Percentiles rank a stretch among this genome's conserved stretches.
These are phyloP conservation scores for Spathaspora jeffriesii DNA, from an alignment of 1,139 yeast genomes.

Conservation along the genomic window DNA sequence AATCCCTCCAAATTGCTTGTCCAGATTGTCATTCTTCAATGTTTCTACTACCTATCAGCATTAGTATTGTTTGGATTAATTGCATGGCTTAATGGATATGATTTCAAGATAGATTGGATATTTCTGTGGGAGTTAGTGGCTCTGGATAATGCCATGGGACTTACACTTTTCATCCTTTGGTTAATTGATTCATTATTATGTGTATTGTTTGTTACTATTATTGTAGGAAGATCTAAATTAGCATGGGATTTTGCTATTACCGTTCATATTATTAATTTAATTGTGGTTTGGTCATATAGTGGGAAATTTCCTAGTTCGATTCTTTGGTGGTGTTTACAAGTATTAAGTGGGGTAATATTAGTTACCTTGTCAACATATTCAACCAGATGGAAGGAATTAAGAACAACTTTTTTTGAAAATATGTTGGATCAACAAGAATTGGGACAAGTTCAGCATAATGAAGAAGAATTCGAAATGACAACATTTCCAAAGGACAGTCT, in stretches of 20 bases:
- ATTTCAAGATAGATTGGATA: constrained; percentile 66
- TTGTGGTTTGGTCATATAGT: constrained; percentile 68
- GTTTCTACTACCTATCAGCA: constrained; percentile 69
- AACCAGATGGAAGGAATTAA: constrained; percentile 83
- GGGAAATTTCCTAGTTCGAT: constrained; percentile 67
- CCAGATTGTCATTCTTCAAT: constrained; percentile 65
- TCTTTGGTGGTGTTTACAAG: constrained; percentile 86
- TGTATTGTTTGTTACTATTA: constrained; percentile 79
- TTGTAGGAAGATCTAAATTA: constrained; percentile 88
- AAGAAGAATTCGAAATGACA: constrained; percentile 19
- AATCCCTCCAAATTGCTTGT: constrained; percentile 41
- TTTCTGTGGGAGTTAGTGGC: constrained; percentile 81
- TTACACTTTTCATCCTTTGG: constrained; percentile 76
- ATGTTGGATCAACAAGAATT: constrained; percentile 57
- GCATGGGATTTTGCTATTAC: constrained; percentile 98
- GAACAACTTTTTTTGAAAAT: constrained; percentile 87
- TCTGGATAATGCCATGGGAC: constrained; percentile 77
- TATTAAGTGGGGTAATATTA: constrained; percentile 64
- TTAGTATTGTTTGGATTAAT: constrained; percentile 54
- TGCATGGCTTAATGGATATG: constrained; percentile 62
- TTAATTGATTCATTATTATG: constrained; percentile 73
- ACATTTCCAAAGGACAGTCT: constrained; percentile 13
- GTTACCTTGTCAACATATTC: constrained; percentile 84
- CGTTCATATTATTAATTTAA: constrained; percentile 74
- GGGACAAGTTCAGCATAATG: constrained; percentile 26